These are phyloP conservation scores for Coemansia sp. DNA, from an alignment of 192 early-diverging fungal genomes.

Conservation along the genomic window DNA sequence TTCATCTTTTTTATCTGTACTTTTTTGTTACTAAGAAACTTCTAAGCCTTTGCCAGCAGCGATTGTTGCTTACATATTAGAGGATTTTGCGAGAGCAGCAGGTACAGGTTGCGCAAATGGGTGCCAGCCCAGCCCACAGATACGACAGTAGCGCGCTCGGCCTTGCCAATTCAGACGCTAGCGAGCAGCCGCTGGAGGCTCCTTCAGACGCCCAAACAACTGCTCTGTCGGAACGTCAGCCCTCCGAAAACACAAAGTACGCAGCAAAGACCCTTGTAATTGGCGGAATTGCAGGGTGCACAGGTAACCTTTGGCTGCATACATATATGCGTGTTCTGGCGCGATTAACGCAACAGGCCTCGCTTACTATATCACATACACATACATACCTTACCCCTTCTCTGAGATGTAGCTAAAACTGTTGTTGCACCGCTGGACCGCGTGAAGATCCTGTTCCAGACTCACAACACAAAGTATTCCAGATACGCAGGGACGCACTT, in stretches of 20 bases:
- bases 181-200: background rate
- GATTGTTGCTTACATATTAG: background rate
- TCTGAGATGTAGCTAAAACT: constrained; percentile 62
- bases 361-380: constrained; percentile 1
- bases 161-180: background rate
- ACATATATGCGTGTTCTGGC: background rate
- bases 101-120: constrained; percentile 1
- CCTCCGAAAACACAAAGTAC: constrained; percentile 29
- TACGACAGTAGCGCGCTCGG: background rate
- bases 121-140: background rate
- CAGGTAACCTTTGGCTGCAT: constrained; percentile 14
- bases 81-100: background rate
- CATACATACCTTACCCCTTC: background rate
- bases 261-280: constrained; percentile 32
- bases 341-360: background rate
- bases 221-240: background rate
- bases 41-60: background rate
- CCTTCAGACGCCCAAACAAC: background rate
- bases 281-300: constrained; percentile 54
- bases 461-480: constrained; percentile 69
- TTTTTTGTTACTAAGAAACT: background rate
- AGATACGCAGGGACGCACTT: constrained; percentile 55
- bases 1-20: too few relatives aligned
- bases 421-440: constrained; percentile 79
- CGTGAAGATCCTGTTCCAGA: constrained; percentile 84